Percentiles rank a stretch among this genome's conserved stretches.
Conservation (phyloP, 2,329 filamentous ascomycete genomes). For the Paraconiothyrium sp. region DNA sequence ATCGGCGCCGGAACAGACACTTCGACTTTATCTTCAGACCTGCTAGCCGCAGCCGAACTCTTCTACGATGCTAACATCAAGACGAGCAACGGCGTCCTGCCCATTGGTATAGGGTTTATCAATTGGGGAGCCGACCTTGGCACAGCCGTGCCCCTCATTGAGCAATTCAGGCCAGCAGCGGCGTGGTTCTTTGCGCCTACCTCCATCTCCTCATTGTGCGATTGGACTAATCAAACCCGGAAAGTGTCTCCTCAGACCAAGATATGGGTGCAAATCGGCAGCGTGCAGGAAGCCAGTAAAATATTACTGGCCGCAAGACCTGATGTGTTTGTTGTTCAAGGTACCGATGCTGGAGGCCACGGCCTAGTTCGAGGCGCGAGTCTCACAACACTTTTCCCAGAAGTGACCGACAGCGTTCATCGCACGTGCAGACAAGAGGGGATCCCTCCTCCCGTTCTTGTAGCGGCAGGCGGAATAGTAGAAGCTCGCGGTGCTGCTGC, state of each 20-base stretch:
- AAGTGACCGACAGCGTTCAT: slow-evolving; percentile 61
- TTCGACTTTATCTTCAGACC: slow-evolving; percentile 42
- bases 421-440: slow-evolving; percentile 25
- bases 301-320: slow-evolving; percentile 58
- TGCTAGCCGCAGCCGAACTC: slow-evolving; percentile 38
- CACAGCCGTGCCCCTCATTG: slow-evolving; percentile 61
- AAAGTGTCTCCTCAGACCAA: slow-evolving; percentile 50
- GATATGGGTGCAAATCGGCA: slow-evolving; percentile 71
- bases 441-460: slow-evolving; percentile 47
- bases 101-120: slow-evolving; percentile 71
- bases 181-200: slow-evolving; percentile 71
- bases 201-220: slow-evolving; percentile 42
- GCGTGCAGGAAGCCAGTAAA: slow-evolving; percentile 63
- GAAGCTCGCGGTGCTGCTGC: slow-evolving; percentile 66
- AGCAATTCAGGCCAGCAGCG: slow-evolving; percentile 64
- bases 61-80: slow-evolving; percentile 19
- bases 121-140: slow-evolving; percentile 60
- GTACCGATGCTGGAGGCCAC: slow-evolving; percentile 72
- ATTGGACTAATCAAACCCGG: slow-evolving; percentile 44
- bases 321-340: slow-evolving; percentile 70
- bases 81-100: slow-evolving; percentile 45
- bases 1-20: slow-evolving; percentile 56
- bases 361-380: slow-evolving; percentile 65
- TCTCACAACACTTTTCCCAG: slow-evolving; percentile 66
- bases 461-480: slow-evolving; percentile 69